A percentile compares a stretch with the other conserved stretches of the same genome.
Evolutionary conservation across 192 early-diverging fungal species (phyloP).

Genomic region (Dimargaris verticillata): DNA sequence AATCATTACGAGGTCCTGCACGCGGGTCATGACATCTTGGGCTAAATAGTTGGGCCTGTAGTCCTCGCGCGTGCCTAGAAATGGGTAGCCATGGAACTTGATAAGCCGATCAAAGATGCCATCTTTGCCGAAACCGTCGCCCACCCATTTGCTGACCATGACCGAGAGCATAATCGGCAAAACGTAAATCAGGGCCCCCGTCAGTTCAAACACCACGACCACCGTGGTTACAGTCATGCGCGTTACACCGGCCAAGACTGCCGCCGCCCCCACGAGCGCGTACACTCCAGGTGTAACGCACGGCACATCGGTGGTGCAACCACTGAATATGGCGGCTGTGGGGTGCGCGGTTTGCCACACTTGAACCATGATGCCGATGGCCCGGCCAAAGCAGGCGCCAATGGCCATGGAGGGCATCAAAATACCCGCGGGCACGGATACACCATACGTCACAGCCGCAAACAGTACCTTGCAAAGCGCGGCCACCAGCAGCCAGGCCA

Average conservation of each 20-base stretch:
- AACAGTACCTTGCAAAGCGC: slow-evolving; percentile 42
- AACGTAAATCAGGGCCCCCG: slow-evolving; percentile 88
- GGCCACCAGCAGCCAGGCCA: slow-evolving; percentile 38
- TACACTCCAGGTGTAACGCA: slow-evolving; percentile 74
- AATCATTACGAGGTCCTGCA: slow-evolving; percentile 39
- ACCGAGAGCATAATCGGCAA: slow-evolving; percentile 75
- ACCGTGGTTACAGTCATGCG: slow-evolving; percentile 81
- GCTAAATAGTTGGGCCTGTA: slow-evolving; percentile 31
- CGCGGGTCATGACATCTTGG: slow-evolving; percentile 42
- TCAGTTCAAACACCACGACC: slow-evolving; percentile 99
- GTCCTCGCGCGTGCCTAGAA: slow-evolving; percentile 41
- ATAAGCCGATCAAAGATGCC: slow-evolving; percentile 36
- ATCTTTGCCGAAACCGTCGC: slow-evolving; percentile 27
- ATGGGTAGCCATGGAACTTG: slow-evolving; percentile 47
- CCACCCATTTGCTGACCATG: slow-evolving; percentile 33
- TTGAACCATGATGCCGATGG: slow-evolving; percentile 72
- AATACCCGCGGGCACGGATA: slow-evolving; percentile 62
- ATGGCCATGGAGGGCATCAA: slow-evolving; percentile 79
- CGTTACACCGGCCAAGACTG: slow-evolving; percentile 67
- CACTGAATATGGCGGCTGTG: slow-evolving; percentile 41
- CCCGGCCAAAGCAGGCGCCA: slow-evolving; percentile 84
- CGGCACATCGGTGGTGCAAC: slow-evolving; percentile 56
- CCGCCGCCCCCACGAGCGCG: slow-evolving; percentile 73
- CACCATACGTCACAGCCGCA: slow-evolving; percentile 53
- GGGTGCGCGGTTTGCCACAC: slow-evolving; percentile 46